Evolutionary conservation across 192 early-diverging fungal genomes (phyloP), one percentile per base, ranked within the genome.

Genomic region (Rhizophlyctis rosea): DNA sequence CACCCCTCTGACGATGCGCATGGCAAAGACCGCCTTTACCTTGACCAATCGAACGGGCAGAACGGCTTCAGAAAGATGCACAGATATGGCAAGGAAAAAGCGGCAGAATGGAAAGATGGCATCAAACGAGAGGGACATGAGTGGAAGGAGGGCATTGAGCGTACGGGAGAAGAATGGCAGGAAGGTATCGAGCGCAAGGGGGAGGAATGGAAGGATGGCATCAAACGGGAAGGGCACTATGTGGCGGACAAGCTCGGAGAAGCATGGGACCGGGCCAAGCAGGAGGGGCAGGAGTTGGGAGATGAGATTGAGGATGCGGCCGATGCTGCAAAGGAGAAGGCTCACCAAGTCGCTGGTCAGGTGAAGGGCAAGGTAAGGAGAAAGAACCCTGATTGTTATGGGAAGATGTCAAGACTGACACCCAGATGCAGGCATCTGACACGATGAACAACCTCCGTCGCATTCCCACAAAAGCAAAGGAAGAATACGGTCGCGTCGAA

Each of bases 401-500:
- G n/a, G n/a, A n/a, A n/a, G n/a, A n/a, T 44, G 39, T 44, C 39
- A 7, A 44, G 9, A 7, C 7, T 44, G 7, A 18, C 39, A 44
- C 39, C 18, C 39, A 44, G 18, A 44, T 44, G 18, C 27, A 62
- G n/a, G 61, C 31, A n/a, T n/a, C 23, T 4, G 47, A 29, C n/a
- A 34, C n/a, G 33, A 24, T 35, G 56, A 35, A 57, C 25, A 34
- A 57, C 56, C 52, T 54, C 14, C 52, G 24, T 16, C 16, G 52
- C 2, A 25, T 14, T n/a, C 14, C 16, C 14, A 3, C 18, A 68
- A 14, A 53, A 68, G 35, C 18, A 7, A 18, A 44, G 18, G 39
- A 44, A 18, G 18, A 44, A 44, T 7, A 7, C 39, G 39, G 18
- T 13, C 39, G 39, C 39, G 21, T 16, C 28, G 50, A 25, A n/a